Conservation (phyloP, 83 land plant genomes). For the Larix sibirica region DNA sequence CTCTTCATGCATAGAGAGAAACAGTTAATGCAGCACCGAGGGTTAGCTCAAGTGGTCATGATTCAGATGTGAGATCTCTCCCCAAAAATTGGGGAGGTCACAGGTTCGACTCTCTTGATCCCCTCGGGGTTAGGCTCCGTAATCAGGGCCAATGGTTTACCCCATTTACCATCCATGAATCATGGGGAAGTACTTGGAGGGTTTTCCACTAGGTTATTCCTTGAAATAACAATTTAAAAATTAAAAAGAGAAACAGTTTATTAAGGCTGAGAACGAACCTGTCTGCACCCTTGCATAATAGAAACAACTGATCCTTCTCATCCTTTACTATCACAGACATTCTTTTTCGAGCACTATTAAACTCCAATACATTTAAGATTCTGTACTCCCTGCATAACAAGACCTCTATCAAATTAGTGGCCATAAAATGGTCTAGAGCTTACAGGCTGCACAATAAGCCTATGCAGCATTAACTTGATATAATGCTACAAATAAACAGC, state of each 20-base stretch:
- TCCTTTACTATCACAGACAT: constrained; percentile 65
- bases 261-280: constrained; percentile 22
- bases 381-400: constrained; percentile 34
- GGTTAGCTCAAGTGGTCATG: no score
- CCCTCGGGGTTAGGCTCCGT: no score
- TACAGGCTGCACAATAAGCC: background rate
- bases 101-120: no score
- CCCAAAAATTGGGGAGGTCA: no score
- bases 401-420: constrained; percentile 10
- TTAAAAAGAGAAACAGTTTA: background rate
- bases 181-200: no score
- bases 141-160: no score
- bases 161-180: no score
- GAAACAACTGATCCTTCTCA: constrained; percentile 36
- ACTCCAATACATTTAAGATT: constrained; percentile 54
- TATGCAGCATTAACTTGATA: background rate
- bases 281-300: constrained; percentile 70
- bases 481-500: background rate
- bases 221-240: no score
- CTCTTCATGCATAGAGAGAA: background rate
- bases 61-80: no score
- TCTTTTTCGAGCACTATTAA: constrained; percentile 60
- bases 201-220: no score
- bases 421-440: background rate
- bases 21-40: background rate